Base-by-base conservation (phyloP, 257 asterid species). In the Solanum medicagineum region DNA sequence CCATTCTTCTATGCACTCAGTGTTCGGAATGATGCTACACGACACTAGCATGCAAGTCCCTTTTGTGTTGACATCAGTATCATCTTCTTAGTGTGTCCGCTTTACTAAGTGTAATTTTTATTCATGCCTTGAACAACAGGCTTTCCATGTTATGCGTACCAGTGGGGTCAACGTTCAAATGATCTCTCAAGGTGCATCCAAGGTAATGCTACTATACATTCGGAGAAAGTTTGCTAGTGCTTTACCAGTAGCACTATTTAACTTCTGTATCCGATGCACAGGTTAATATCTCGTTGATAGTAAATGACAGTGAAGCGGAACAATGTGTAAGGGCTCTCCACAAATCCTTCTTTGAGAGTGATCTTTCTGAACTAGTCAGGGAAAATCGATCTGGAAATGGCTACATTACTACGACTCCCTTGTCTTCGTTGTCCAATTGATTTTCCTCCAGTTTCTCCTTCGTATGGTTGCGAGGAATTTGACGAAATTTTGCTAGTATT, bases 131-230 rank as follows among this genome's bases (percentile, higher is more conserved):
- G 47, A 60, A 74, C 36, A 74, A 89, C 93, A 95, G 98, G 96
- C 89, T 49, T 95, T 95, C 92, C 94, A 92, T 75, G 98, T 95
- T 73, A 92, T 95, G 81, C 96, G 81, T 79, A 86, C 90, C 11
- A 89, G 85, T 40, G 93, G 94, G 17, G 93, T 94, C 44, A 95
- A 95, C 85, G 97, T 94, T 81, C 98, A 94, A 87, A 95, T 95
- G 98, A 95, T 95, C 86, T 95, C 98, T 36, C 98, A 95, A 89
- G 98, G 98, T 44, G 97, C 97, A 77, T 93, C 97, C 3, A 93
- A 93, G 88, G 91, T 88, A 85, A 40, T 19, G 32, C 57, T 47
- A 20, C 68, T 47, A 20, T 22, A 10, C 14, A 1, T 77, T 36
- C 1, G 44, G 62, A 77, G 62, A 51, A 77, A 16, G 45, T 60